Conservation (phyloP, 169 alveolate genomes). For the Cryptosporidium xiaoi region DNA sequence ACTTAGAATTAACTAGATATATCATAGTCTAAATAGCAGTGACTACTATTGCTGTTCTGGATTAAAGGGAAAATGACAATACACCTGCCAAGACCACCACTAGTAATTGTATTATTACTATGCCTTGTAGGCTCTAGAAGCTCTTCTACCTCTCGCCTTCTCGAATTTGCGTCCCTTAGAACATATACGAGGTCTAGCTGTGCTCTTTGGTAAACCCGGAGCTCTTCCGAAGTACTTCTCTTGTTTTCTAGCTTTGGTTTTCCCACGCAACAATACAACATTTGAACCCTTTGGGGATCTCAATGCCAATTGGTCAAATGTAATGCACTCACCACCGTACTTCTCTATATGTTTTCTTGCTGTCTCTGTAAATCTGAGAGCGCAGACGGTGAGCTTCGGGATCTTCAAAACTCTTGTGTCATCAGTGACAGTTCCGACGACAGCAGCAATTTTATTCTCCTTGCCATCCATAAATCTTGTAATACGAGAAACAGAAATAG, state of each 20-base stretch:
- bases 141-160: slow-evolving; percentile 93
- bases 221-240: slow-evolving; percentile 96
- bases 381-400: slow-evolving; percentile 94
- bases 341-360: slow-evolving; percentile 94
- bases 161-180: slow-evolving; percentile 94
- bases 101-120: slow-evolving; percentile 34
- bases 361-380: slow-evolving; percentile 96
- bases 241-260: slow-evolving; percentile 93
- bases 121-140: slow-evolving; percentile 90
- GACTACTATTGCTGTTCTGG: slow-evolving; percentile 15
- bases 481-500: slow-evolving; percentile 93
- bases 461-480: slow-evolving; percentile 88
- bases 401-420: slow-evolving; percentile 88
- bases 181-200: slow-evolving; percentile 91
- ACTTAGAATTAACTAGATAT: slow-evolving; percentile 20
- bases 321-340: slow-evolving; percentile 98
- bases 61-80: background rate
- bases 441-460: slow-evolving; percentile 93
- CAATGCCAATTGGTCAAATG: slow-evolving; percentile 96
- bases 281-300: slow-evolving; percentile 92
- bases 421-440: slow-evolving; percentile 97
- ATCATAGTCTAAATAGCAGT: slow-evolving; percentile 34
- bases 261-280: slow-evolving; percentile 95
- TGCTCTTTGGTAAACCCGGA: slow-evolving; percentile 92
- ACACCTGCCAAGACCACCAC: background rate